A percentile compares a stretch with the other conserved stretches of the same genome.
Evolutionary conservation across 305 asterid species (phyloP).

Genomic region (Vinca major): DNA sequence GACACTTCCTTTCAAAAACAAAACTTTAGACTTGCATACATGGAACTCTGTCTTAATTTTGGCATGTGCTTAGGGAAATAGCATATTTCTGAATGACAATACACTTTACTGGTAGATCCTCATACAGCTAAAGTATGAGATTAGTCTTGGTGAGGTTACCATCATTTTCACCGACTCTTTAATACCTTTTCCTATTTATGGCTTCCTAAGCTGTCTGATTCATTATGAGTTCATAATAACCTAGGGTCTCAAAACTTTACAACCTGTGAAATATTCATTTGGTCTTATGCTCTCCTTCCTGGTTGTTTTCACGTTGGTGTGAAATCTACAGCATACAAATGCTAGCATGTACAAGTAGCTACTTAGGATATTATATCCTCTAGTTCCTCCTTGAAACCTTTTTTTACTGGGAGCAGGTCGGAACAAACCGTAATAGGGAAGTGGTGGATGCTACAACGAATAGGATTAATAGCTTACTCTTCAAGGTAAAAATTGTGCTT

Average conservation of each 20-base stretch:
- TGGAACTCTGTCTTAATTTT: background rate
- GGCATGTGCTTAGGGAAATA: background rate
- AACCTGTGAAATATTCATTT: background rate
- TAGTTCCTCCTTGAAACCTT: constrained; percentile 10
- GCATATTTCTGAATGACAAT: background rate
- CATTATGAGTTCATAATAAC: background rate
- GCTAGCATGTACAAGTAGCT: background rate
- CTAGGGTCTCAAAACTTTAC: background rate
- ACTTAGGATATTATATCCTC: background rate
- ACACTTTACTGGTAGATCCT: background rate
- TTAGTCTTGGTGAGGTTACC: background rate
- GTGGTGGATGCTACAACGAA: constrained; percentile 60
- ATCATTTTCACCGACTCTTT: background rate
- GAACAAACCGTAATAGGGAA: constrained; percentile 65
- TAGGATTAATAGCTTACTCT: constrained; percentile 65
- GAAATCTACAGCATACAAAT: background rate
- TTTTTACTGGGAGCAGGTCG: constrained; percentile 35
- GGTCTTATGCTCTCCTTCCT: background rate
- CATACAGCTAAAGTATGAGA: background rate
- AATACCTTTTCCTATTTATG: background rate
- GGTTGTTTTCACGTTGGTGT: background rate
- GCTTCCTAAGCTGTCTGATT: background rate
- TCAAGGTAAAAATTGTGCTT: constrained; percentile 41
- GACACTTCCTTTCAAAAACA: background rate
- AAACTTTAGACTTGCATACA: background rate